These are phyloP conservation scores for Magnusiomyces ingens DNA, from an alignment of 1,139 yeast species.

Conservation along the genomic window DNA sequence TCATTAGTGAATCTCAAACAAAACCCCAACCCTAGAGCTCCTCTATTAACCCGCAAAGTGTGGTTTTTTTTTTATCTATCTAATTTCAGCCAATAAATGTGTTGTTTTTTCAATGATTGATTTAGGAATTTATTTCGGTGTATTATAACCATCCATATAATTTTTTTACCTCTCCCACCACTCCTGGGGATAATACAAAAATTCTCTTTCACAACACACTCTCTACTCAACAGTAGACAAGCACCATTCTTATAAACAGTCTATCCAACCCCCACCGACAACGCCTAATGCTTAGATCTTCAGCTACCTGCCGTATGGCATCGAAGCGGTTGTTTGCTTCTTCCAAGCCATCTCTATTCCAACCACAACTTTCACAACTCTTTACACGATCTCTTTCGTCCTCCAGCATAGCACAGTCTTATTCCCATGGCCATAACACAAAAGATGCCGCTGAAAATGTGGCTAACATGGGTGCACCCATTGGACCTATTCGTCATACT, in stretches of 20 bases:
- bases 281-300: constrained; percentile 4
- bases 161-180: constrained; percentile 6
- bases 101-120: constrained; percentile 5
- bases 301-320: constrained; percentile 6
- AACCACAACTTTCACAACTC: background rate
- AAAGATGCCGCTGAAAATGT: constrained; percentile 21
- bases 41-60: too few species aligned
- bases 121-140: background rate
- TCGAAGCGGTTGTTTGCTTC: constrained; percentile 3
- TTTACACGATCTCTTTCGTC: constrained; percentile 4
- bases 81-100: constrained; percentile 8
- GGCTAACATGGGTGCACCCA: constrained; percentile 27
- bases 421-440: constrained; percentile 14
- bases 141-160: background rate
- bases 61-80: background rate
- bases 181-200: too few species aligned
- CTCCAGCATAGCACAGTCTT: constrained; percentile 10
- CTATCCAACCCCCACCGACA: too few species aligned
- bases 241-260: background rate
- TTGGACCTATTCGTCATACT: constrained; percentile 31
- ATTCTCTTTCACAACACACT: too few species aligned
- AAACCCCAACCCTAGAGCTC: too few species aligned
- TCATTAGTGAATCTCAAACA: background rate
- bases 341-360: background rate
- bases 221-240: background rate